Evolutionary conservation across 2,329 filamentous ascomycete genomes (phyloP).

Genomic region (Fusarium subglutinans): DNA sequence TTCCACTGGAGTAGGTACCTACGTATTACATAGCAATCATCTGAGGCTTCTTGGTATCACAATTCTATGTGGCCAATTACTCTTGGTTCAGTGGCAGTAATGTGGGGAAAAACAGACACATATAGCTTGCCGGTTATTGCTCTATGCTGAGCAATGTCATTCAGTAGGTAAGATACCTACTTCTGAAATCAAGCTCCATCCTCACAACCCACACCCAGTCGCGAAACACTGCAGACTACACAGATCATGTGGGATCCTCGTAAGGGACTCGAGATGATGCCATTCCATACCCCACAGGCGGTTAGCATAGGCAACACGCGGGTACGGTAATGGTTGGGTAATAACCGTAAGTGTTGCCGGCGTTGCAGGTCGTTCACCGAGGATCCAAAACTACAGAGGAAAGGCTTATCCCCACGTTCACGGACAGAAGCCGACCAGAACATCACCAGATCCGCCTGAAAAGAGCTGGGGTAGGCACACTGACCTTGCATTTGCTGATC

Average conservation of each 20-base stretch:
- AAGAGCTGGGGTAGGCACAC: slow-evolving; percentile 9
- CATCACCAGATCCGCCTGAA: slow-evolving; percentile 8
- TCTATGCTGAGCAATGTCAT: not conserved
- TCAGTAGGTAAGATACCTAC: not conserved
- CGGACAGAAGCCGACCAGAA: slow-evolving; percentile 28
- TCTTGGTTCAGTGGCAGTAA: not conserved
- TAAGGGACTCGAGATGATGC: slow-evolving; percentile 20
- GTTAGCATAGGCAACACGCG: slow-evolving; percentile 42
- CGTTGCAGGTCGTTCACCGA: slow-evolving; percentile 11
- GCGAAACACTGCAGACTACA: slow-evolving; percentile 32
- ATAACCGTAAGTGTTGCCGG: slow-evolving; percentile 23
- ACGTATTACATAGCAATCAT: not conserved
- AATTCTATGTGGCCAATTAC: not conserved
- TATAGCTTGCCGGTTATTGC: not conserved
- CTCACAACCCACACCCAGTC: slow-evolving; percentile 17
- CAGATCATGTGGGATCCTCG: slow-evolving; percentile 35
- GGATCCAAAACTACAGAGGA: not conserved
- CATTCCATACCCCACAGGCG: slow-evolving; percentile 23
- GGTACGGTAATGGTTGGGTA: slow-evolving; percentile 34
- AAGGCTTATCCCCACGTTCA: slow-evolving; percentile 9
- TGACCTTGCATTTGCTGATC: slow-evolving; percentile 22
- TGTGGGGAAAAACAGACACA: not conserved
- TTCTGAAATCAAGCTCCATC: slow-evolving; percentile 1
- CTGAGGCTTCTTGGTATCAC: not conserved
- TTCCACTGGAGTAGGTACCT: not conserved